Percentiles rank a stretch among this genome's conserved stretches.
phyloP scores from a whole-genome alignment of 2,329 filamentous ascomycete genomes.

The Ophiocordyceps australis region DNA sequence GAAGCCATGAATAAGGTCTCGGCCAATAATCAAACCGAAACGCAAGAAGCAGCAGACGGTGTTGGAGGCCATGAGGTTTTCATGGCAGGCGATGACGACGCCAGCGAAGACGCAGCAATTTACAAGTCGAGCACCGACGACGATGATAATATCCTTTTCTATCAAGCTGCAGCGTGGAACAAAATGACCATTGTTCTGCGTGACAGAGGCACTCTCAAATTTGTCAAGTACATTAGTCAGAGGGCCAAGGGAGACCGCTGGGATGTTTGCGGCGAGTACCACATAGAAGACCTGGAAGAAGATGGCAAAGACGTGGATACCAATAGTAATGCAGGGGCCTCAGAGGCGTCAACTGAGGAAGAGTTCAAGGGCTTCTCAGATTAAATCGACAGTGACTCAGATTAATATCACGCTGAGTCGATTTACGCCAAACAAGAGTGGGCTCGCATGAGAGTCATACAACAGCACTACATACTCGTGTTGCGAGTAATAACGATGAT shows the following conservation, averaged over 20 bases:
- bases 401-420: no score
- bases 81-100: slow-evolving; percentile 74
- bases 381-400: slow-evolving; percentile 17
- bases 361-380: slow-evolving; percentile 41
- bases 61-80: slow-evolving; percentile 76
- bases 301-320: slow-evolving; percentile 19
- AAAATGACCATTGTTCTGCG: slow-evolving; percentile 78
- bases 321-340: slow-evolving; percentile 14
- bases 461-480: no score
- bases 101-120: slow-evolving; percentile 61
- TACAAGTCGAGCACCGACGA: slow-evolving; percentile 71
- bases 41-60: slow-evolving; percentile 22
- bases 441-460: no score
- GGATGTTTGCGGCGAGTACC: slow-evolving; percentile 71
- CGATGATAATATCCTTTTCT: slow-evolving; percentile 47
- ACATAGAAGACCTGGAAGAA: slow-evolving; percentile 41
- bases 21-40: slow-evolving; percentile 9
- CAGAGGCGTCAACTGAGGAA: slow-evolving; percentile 24
- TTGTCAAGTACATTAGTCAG: slow-evolving; percentile 88
- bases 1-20: slow-evolving; percentile 15
- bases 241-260: slow-evolving; percentile 76
- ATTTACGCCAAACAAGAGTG: no score
- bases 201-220: slow-evolving; percentile 72
- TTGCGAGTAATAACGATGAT: no score
- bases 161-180: slow-evolving; percentile 61